Evolutionary conservation across 2,329 filamentous ascomycete genomes (phyloP), one percentile per base, ranked within the genome.

Genomic region (Exserohilum turcica): DNA sequence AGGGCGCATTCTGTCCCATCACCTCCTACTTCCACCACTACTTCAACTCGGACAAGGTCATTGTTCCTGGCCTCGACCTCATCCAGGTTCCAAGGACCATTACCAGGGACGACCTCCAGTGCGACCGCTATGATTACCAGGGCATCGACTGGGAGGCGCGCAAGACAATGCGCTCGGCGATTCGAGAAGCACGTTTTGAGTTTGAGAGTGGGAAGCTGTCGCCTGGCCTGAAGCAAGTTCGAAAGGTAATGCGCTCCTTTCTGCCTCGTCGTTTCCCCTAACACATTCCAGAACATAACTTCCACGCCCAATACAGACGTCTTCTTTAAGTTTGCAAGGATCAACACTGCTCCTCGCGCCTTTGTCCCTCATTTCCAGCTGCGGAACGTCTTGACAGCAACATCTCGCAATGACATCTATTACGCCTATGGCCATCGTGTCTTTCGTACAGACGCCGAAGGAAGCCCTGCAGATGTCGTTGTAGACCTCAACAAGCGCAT

Each of bases 351-450:
- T 9, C 77, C 81, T 56, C 78, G 75, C 48, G 78, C 81, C 4
- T 77, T 74, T n/a, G 78, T 82, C 40, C 77, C 80, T 27, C 84
- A 86, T 64, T 85, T 84, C 57, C 84, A 86, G 60, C 76, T 86
- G 3, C 82, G 84, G 12, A 84, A 86, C 57, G 70, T 84, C 7
- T 75, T 86, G 61, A 80, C 81, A 5, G 79, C 81, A 3, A 80
- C 78, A 7, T 80, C 80, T 10, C 78, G 79, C 35, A 81, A 83
- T 54, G 82, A 83, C 42, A 69, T 86, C 3, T 82, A 81, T 61
- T 86, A 84, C 63, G 78, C 80, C 19, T 70, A 73, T 18, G 74
- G 76, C 24, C 77, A 76, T 13, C 76, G 77, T 52, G 71, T 86
- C 4, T 74, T 78, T 48, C 79, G 78, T 12, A 82, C 80, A 51